Base-by-base conservation (phyloP, 1,284 basidiomycete species). In the Bondarzewia mesenterica region DNA sequence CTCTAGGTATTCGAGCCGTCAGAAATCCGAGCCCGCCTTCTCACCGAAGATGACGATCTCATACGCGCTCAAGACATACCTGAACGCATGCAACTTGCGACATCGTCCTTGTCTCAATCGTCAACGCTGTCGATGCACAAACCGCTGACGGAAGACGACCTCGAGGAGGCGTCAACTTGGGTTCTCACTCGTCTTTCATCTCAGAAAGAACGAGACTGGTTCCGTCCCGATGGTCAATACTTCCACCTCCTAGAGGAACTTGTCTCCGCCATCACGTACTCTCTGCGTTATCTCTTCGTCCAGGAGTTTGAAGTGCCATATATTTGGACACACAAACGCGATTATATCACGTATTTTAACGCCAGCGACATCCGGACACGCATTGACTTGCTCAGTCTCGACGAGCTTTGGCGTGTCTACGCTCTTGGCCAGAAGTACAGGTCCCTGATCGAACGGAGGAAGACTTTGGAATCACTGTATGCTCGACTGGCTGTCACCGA, bases 1-100 rank as follows among this genome's bases (percentile, higher is more conserved):
- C 51, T 27, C 18, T 58, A 96, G 90, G 93, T 99, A 53, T 99
- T 99, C 58, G 96, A 99, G 63, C 96, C 96, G 0, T 91, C 93
- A 6, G 93, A 98, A 73, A 98, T 99, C 61, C 84, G 84, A 54
- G 89, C 86, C 52, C 82, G 91, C 46, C 78, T 94, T 71, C 71
- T 99, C 40, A 97, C 93, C 4, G 92, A 95, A 55, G 93, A 93
- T 53, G 96, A 99, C 64, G 91, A 96, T 60, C 74, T 93, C 47
- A 93, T 98, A 57, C 87, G 93, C 48, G 82, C 78, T 18, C 81
- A 83, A 61, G 96, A 99, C 67, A 82, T 92, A 39, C 96, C 96
- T 1, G 96, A 99, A 65, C 87, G 96, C 43, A 93, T 97, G 82
- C 96, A 99, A 65, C 79, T 99, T 23, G 80, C 85, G 15, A 89